Evolutionary conservation across 2,329 filamentous ascomycete genomes (phyloP).

Genomic region (Colletotrichum paranaense): DNA sequence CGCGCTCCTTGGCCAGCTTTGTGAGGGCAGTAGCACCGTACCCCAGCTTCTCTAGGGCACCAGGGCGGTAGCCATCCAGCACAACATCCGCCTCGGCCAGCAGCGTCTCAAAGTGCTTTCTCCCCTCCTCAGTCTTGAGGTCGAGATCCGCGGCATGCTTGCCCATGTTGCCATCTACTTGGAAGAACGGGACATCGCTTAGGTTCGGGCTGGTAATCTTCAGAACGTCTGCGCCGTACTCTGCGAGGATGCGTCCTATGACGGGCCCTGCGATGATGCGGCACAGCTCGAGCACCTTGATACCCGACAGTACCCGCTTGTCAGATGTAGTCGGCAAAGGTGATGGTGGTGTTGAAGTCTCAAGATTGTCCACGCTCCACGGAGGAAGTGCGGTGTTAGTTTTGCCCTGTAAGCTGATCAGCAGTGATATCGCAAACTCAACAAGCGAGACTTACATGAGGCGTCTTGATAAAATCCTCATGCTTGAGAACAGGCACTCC

Average conservation of each 20-base stretch:
- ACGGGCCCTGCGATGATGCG: slow-evolving; percentile 82
- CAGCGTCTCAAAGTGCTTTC: slow-evolving; percentile 67
- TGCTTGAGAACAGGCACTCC: slow-evolving; percentile 70
- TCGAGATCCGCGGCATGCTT: slow-evolving; percentile 75
- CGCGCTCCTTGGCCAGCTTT: slow-evolving; percentile 62
- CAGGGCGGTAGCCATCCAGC: slow-evolving; percentile 76
- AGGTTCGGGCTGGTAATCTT: slow-evolving; percentile 76
- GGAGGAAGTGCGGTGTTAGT: slow-evolving; percentile 53
- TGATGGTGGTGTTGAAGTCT: slow-evolving; percentile 59
- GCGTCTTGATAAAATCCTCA: slow-evolving; percentile 67
- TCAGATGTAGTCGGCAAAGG: slow-evolving; percentile 45
- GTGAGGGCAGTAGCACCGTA: slow-evolving; percentile 69
- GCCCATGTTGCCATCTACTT: slow-evolving; percentile 78
- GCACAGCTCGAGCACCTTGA: slow-evolving; percentile 80
- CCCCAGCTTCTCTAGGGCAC: slow-evolving; percentile 71
- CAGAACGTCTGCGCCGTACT: slow-evolving; percentile 80
- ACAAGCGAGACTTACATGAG: slow-evolving; percentile 46
- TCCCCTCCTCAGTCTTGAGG: slow-evolving; percentile 65
- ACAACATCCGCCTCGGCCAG: slow-evolving; percentile 73
- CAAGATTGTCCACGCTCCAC: slow-evolving; percentile 62
- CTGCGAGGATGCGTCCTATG: slow-evolving; percentile 77
- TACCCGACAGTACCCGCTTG: slow-evolving; percentile 60
- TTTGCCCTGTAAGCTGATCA: slow-evolving; percentile 53
- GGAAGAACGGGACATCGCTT: slow-evolving; percentile 79
- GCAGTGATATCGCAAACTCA: slow-evolving; percentile 37